phyloP scores from a whole-genome alignment of 2,329 filamentous ascomycete species.

The Berkeleyomyces rouxiae region DNA sequence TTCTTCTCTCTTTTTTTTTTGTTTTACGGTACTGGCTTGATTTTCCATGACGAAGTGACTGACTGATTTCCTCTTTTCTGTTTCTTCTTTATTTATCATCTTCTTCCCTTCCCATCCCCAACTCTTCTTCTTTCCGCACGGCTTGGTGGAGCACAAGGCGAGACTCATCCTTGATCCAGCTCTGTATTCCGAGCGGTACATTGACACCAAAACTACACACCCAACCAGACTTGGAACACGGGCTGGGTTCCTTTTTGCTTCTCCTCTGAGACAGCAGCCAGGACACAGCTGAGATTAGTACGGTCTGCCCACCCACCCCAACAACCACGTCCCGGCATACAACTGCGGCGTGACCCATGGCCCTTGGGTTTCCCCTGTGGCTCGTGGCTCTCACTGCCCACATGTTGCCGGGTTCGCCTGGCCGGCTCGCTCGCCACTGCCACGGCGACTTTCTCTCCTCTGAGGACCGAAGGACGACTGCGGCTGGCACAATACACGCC shows the following conservation, averaged over 20 bases:
- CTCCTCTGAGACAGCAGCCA: not conserved
- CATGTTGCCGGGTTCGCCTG: not conserved
- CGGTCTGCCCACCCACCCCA: not conserved
- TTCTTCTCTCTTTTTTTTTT: not conserved
- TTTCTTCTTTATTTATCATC: conserved; percentile 1
- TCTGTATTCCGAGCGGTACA: conserved; percentile 65
- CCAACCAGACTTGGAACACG: conserved; percentile 10
- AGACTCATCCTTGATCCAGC: conserved; percentile 50
- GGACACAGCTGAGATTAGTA: conserved; percentile 16
- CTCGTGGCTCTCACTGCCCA: not conserved
- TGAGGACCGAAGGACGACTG: not conserved
- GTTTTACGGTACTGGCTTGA: not conserved
- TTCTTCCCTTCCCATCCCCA: not conserved
- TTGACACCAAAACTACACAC: conserved; percentile 21
- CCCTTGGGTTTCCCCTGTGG: not conserved
- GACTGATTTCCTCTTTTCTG: not conserved
- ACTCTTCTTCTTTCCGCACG: conserved; percentile 35
- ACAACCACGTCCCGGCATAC: not conserved
- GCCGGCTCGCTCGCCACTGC: not conserved
- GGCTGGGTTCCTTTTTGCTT: not conserved
- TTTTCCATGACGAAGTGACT: not conserved
- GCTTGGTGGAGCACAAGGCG: conserved; percentile 63
- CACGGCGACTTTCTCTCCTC: not conserved
- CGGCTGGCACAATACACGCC: not conserved
- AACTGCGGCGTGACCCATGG: not conserved